Evolutionary conservation across 129 eudicot genomes (phyloP), one percentile per base, ranked within the genome.

Genomic region (Centella asiatica): DNA sequence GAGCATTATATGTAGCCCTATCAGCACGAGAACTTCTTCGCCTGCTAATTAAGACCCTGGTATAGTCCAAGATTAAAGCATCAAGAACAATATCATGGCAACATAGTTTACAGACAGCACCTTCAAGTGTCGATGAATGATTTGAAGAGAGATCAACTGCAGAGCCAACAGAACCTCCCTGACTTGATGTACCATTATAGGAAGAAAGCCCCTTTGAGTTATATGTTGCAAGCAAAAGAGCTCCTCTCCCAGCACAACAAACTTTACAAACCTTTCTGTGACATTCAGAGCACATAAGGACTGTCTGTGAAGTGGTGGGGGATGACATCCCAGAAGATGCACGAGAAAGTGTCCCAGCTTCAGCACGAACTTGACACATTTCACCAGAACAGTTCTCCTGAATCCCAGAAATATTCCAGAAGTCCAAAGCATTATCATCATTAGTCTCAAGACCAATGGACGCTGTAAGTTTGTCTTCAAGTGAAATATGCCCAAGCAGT

Each of bases 161-260:
- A 52, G 42, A 52, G 19, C 76, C 73, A 33, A 25, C 58, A 37
- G 87, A 79, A 59, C 82, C 92, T 23, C 74, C 80, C 74, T 73
- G 82, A 71, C 71, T 50, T n/a, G 77, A 64, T 64, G 57, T 72
- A 50, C 78, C 66, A 66, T 53, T 70, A 60, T 64, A 69, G 67
- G 74, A 70, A 57, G 76, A 74, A 46, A 24, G 44, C 64, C 77
- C 83, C 71, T 53, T 81, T 44, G 76, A 63, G 70, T 65, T 72
- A 36, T 15, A 72, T 56, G 56, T 69, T 46, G 76, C 78, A 49
- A 87, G 84, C 60, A 92, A 69, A 67, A 84, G 76, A 69, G 95
- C 95, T 74, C 98, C 98, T 73, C 64, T 87, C 34, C 98, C 98
- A 4, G 96, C 95, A 66, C 88, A 87, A 78, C 98, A 92, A 74